Evolutionary conservation across 176 grass and related monocot species (phyloP).

Genomic region (Paspalum vaginatum): DNA sequence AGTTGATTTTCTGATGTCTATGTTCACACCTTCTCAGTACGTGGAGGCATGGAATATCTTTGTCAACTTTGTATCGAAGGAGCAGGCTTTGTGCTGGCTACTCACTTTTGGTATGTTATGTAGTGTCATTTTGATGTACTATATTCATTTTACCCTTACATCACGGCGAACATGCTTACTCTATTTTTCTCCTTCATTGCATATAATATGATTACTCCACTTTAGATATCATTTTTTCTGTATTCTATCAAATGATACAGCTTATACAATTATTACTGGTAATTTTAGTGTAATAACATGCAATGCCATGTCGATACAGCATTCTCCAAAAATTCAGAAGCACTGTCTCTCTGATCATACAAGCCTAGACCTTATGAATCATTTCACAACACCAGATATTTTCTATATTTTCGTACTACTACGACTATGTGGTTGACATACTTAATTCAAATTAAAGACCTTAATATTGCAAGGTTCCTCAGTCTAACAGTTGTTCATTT

Average conservation of each 20-base stretch:
- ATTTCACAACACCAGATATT: background rate
- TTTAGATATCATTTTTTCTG: background rate
- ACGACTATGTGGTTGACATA: background rate
- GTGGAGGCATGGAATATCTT: constrained; percentile 91
- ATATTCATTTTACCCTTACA: constrained; percentile 3
- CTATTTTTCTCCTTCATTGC: background rate
- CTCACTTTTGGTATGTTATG: constrained; percentile 69
- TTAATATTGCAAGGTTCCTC: constrained; percentile 11
- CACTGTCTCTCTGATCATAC: background rate
- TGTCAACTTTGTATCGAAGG: constrained; percentile 95
- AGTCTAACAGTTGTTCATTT: background rate
- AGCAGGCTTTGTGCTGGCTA: constrained; percentile 86
- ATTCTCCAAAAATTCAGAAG: background rate
- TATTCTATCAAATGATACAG: background rate
- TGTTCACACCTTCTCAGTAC: constrained; percentile 61
- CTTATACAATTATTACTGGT: background rate
- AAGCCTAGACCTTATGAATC: background rate
- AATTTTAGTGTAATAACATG: constrained; percentile 6
- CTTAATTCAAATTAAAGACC: background rate
- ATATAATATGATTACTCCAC: constrained; percentile 9
- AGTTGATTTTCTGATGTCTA: constrained; percentile 2
- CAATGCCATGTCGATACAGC: background rate
- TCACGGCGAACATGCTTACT: background rate
- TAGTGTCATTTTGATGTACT: constrained; percentile 1
- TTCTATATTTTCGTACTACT: constrained; percentile 3